Evolutionary conservation across 305 asterid species (phyloP).

Genomic region (Solanum hybrid): DNA sequence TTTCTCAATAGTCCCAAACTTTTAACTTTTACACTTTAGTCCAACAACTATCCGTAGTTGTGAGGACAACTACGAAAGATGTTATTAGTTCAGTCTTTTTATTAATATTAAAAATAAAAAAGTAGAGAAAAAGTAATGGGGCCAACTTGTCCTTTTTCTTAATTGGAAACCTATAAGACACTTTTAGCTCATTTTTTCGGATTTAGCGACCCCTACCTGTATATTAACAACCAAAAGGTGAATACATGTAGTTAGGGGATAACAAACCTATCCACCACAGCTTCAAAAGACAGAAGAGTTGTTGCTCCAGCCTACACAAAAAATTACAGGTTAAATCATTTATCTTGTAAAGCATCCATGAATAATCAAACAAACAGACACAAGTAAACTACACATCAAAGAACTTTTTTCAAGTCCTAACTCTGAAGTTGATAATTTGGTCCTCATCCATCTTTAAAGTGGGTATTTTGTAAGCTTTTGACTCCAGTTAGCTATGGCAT

Average conservation of each 20-base stretch:
- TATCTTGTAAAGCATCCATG: no score
- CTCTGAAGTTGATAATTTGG: not conserved
- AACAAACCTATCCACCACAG: not conserved
- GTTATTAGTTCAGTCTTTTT: no score
- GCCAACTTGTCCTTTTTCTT: no score
- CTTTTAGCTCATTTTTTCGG: no score
- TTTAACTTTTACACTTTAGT: no score
- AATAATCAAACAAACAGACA: not conserved
- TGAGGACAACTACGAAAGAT: no score
- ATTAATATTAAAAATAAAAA: no score
- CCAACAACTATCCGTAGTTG: no score
- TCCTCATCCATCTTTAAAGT: not conserved
- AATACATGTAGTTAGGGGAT: not conserved
- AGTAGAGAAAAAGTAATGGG: no score
- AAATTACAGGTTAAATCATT: no score
- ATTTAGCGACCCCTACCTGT: not conserved
- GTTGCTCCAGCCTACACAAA: not conserved
- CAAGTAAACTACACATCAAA: not conserved
- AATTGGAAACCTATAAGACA: no score
- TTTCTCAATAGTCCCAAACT: no score
- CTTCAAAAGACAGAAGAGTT: not conserved
- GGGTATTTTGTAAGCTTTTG: not conserved
- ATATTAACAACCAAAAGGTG: not conserved
- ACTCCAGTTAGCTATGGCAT: not conserved
- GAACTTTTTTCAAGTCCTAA: not conserved